These are phyloP conservation scores for Vanilla planifolia DNA, from an alignment of 106 monocot genomes.

Conservation along the genomic window DNA sequence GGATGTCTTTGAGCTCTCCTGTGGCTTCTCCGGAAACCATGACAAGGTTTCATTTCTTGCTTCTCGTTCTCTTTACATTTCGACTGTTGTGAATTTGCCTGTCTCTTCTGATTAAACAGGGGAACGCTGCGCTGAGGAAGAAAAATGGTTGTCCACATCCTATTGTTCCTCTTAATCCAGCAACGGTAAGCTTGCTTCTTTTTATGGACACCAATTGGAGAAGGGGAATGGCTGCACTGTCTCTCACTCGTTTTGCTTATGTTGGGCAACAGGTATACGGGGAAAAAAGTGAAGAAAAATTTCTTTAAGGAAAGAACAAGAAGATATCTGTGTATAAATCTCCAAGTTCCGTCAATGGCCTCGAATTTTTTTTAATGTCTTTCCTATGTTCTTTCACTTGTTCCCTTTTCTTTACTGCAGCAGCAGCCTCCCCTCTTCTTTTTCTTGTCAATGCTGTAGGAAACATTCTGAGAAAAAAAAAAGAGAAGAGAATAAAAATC, in stretches of 20 bases:
- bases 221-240: neutral
- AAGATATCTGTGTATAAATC: constrained; percentile 19
- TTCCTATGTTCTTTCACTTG: neutral
- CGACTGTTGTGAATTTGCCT: neutral
- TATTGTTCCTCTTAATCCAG: constrained; percentile 15
- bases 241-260: constrained; percentile 2
- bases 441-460: constrained; percentile 32
- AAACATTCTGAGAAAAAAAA: constrained; percentile 27
- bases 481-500: constrained; percentile 6
- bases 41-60: constrained; percentile 43
- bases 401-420: neutral
- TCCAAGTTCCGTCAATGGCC: constrained; percentile 15
- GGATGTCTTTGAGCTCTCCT: constrained; percentile 49
- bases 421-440: neutral
- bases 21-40: constrained; percentile 76
- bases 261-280: constrained; percentile 18
- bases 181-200: constrained; percentile 6
- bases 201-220: neutral
- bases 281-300: constrained; percentile 24
- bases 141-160: constrained; percentile 23
- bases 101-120: constrained; percentile 11
- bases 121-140: constrained; percentile 2
- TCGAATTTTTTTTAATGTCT: neutral
- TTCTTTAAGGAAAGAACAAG: constrained; percentile 13
- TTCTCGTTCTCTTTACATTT: neutral